Evolutionary conservation across 2,329 filamentous ascomycete species (phyloP), one percentile per base, ranked within the genome.

Genomic region (Cyphellophora europaea): DNA sequence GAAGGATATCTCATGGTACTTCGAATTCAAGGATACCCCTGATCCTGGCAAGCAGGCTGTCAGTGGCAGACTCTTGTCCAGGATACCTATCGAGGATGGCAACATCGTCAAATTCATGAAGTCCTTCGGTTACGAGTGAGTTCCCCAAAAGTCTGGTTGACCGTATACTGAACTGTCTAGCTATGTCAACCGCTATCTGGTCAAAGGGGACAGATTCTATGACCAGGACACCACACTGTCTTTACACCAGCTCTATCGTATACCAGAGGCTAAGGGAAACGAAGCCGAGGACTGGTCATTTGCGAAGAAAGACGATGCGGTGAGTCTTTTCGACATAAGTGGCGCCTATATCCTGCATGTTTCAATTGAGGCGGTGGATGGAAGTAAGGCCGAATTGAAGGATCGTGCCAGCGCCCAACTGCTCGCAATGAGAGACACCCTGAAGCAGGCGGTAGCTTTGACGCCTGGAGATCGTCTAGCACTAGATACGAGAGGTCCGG

Each of bases 271-370:
- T 16, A 56, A 56, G 32, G 30, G 37, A 16, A 43, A 43, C 5
- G 47, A 55, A 30, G 52, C 54, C n/a, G 47, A 40, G 29, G 38
- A 44, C 11, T 39, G 41, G n/a, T 58, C 61, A 27, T 42, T 40
- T 14, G 21, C 42, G 5, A 29, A 42, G 17, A 32, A 57, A 3
- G 57, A 69, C 29, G 48, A 60, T 10, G 53, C 65, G 3, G 59
- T 77, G 42, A 49, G 58, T 13, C 63, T 67, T 2, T 51, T 77
- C 3, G 75, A 79, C 48, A 57, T 62, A 6, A 75, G 67, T 33
- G 72, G 72, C 14, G 63, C 63, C 28, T 78, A 75, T 47, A 53
- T 78, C 16, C 54, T 79, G 13, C 72, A 78, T 45, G 69, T 72
- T 3, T 67, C 65, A 3, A 65, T 79, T 25, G 67, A 68, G 5